phyloP scores from a whole-genome alignment of 305 asterid species.

The Fraxinus angustifolia region DNA sequence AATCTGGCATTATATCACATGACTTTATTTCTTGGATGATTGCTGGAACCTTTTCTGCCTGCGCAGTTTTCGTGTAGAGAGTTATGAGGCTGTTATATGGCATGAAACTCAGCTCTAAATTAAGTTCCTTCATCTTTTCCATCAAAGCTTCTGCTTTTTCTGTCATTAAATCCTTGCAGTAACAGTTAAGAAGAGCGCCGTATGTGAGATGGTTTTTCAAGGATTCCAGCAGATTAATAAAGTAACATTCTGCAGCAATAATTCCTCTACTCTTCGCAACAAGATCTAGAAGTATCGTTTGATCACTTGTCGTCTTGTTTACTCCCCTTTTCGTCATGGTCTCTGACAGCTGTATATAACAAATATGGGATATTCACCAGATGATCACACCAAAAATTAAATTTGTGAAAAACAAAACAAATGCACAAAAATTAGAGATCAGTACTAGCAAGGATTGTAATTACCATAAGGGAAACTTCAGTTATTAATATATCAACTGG shows the following conservation, averaged over 20 bases:
- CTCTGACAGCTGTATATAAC: slow-evolving; percentile 67
- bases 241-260: slow-evolving; percentile 70
- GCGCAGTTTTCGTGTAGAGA: slow-evolving; percentile 53
- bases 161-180: slow-evolving; percentile 72
- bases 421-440: neutral
- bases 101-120: slow-evolving; percentile 61
- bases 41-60: slow-evolving; percentile 54
- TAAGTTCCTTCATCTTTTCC: slow-evolving; percentile 83
- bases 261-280: slow-evolving; percentile 66
- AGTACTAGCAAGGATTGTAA: neutral
- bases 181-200: slow-evolving; percentile 79
- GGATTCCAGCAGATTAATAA: slow-evolving; percentile 60
- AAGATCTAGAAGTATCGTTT: slow-evolving; percentile 84
- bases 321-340: slow-evolving; percentile 74
- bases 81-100: slow-evolving; percentile 87
- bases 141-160: slow-evolving; percentile 65
- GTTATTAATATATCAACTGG: neutral
- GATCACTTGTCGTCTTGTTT: slow-evolving; percentile 83
- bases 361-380: neutral
- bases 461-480: neutral
- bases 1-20: slow-evolving; percentile 57
- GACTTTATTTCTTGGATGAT: slow-evolving; percentile 85
- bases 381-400: neutral
- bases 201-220: slow-evolving; percentile 69
- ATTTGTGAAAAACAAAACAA: neutral